Evolutionary conservation across 768 basidiomycete species (phyloP).

Genomic region (Lepiota brunneoincarnata): DNA sequence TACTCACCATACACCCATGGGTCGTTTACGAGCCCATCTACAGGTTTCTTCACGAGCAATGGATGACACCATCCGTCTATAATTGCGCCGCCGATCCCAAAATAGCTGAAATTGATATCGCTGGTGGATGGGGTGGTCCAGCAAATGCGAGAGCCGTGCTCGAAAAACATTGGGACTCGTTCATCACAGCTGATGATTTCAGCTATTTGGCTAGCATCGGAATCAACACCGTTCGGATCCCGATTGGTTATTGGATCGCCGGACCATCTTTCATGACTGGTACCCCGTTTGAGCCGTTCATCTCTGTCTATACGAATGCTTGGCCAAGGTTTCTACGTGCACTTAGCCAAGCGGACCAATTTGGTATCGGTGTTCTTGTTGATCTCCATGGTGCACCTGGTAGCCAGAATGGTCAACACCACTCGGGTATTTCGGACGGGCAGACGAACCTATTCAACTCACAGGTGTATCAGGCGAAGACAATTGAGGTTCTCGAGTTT

Average conservation of each 20-base stretch:
- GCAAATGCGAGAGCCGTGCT: constrained; percentile 45
- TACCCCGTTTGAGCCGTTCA: constrained; percentile 62
- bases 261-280: constrained; percentile 53
- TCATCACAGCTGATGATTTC: constrained; percentile 65
- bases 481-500: constrained; percentile 45
- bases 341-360: constrained; percentile 54
- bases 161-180: constrained; percentile 78
- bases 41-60: constrained; percentile 72
- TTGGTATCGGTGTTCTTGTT: constrained; percentile 65
- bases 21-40: background rate
- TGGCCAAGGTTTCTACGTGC: constrained; percentile 65
- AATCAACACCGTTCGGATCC: constrained; percentile 66
- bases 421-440: constrained; percentile 63
- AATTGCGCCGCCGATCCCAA: constrained; percentile 48
- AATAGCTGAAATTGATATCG: constrained; percentile 63
- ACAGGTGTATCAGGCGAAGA: constrained; percentile 45
- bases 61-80: constrained; percentile 74
- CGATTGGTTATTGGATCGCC: constrained; percentile 62
- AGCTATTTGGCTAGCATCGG: constrained; percentile 60
- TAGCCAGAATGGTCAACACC: constrained; percentile 72
- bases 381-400: constrained; percentile 77
- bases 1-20: background rate
- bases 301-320: constrained; percentile 56
- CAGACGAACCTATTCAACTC: constrained; percentile 45
- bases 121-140: constrained; percentile 54